Evolutionary conservation across 352 stramenopile genomes (phyloP).

Genomic region (Blastocystis sp.): DNA sequence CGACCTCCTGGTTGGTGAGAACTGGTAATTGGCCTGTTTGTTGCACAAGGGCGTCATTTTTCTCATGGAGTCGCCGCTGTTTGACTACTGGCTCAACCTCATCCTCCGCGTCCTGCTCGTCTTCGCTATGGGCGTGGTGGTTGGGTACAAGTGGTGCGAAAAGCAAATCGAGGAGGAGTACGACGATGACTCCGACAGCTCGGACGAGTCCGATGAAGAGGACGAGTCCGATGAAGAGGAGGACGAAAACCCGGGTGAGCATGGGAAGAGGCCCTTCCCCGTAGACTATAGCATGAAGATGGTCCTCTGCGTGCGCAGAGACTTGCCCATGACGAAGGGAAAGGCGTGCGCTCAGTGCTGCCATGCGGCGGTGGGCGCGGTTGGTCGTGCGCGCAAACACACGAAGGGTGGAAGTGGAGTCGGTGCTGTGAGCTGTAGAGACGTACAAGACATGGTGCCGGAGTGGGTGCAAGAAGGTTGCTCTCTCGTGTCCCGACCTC

Average conservation of each 20-base stretch:
- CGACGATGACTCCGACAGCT: neutral
- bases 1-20: slow-evolving; percentile 74
- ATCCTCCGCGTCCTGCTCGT: neutral
- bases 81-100: neutral
- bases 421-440: neutral
- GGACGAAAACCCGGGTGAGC: slow-evolving; percentile 44
- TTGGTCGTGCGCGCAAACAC: slow-evolving; percentile 14
- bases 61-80: neutral
- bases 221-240: slow-evolving; percentile 35
- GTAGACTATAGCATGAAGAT: slow-evolving; percentile 67
- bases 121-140: neutral
- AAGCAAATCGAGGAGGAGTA: slow-evolving; percentile 11
- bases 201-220: neutral
- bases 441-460: slow-evolving; percentile 44
- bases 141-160: slow-evolving; percentile 44
- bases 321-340: slow-evolving; percentile 64
- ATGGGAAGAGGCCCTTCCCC: neutral
- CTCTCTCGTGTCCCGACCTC: slow-evolving; percentile 47
- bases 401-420: slow-evolving; percentile 5
- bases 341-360: slow-evolving; percentile 64
- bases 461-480: slow-evolving; percentile 67
- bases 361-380: slow-evolving; percentile 45
- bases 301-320: slow-evolving; percentile 60
- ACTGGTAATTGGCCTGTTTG: slow-evolving; percentile 62
- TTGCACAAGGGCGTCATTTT: neutral